phyloP scores from a whole-genome alignment of 2,329 filamentous ascomycete species.

The Trichoderma brevicompactum region DNA sequence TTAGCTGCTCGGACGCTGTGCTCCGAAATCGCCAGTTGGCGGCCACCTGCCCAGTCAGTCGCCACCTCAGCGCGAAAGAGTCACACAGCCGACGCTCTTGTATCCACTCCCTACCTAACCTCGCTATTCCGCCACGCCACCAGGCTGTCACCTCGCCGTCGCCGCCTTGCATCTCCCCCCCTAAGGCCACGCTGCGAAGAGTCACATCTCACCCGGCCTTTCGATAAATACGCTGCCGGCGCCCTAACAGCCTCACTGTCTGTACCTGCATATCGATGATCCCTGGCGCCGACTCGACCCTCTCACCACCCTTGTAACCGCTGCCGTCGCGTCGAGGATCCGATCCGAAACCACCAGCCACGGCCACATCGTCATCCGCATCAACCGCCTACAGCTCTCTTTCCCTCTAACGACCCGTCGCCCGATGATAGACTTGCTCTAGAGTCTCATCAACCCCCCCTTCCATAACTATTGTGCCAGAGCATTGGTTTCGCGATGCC shows the following conservation, averaged over 20 bases:
- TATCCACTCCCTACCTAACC: conserved; percentile 31
- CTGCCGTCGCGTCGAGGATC: conserved; percentile 18
- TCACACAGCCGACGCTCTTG: conserved; percentile 39
- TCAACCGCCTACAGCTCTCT: conserved; percentile 8
- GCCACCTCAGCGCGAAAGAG: conserved; percentile 45
- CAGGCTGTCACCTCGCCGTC: conserved; percentile 33
- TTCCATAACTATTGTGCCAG: conserved; percentile 30
- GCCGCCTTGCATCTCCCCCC: conserved; percentile 39
- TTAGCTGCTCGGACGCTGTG: conserved; percentile 34
- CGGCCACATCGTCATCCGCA: conserved; percentile 27
- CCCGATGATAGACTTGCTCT: conserved; percentile 44
- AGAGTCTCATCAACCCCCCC: conserved; percentile 31
- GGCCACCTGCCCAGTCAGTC: conserved; percentile 42
- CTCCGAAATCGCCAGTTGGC: conserved; percentile 48
- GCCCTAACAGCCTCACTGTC: conserved; percentile 33
- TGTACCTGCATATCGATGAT: conserved; percentile 39
- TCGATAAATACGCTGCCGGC: conserved; percentile 39
- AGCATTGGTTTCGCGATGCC: conserved; percentile 57
- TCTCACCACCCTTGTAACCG: conserved; percentile 18
- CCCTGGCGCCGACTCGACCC: conserved; percentile 21
- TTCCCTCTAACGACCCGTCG: conserved; percentile 12
- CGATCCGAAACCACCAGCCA: conserved; percentile 21
- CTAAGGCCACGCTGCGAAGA: conserved; percentile 40
- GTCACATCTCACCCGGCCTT: conserved; percentile 33
- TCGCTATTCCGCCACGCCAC: conserved; percentile 31